Percentiles rank a stretch among this genome's conserved stretches.
Evolutionary conservation across 78 protist genomes (phyloP).

Genomic region (Dictyostelium intermedium): DNA sequence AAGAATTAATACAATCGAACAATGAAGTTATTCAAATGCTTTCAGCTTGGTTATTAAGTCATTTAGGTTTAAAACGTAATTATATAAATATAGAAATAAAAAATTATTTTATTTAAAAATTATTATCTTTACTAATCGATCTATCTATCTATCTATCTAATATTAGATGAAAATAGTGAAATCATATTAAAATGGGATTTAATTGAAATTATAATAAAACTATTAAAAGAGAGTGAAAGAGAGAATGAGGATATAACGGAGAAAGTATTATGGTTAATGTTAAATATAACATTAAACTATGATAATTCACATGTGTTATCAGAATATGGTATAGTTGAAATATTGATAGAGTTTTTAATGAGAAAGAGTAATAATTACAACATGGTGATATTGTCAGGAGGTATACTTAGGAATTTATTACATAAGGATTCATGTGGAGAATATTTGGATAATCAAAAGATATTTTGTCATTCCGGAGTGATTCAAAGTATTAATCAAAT

Average conservation of each 20-base stretch:
- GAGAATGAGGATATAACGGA: slow-evolving; percentile 66
- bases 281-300: slow-evolving; percentile 39
- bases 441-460: slow-evolving; percentile 59
- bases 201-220: neutral
- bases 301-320: slow-evolving; percentile 25
- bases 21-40: slow-evolving; percentile 75
- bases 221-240: neutral
- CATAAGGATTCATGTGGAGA: slow-evolving; percentile 75
- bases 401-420: slow-evolving; percentile 35
- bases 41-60: slow-evolving; percentile 67
- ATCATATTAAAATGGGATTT: slow-evolving; percentile 45
- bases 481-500: neutral
- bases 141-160: too few relatives aligned
- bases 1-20: slow-evolving; percentile 46
- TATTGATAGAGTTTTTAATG: slow-evolving; percentile 3
- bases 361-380: neutral
- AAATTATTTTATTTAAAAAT: neutral
- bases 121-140: too few relatives aligned
- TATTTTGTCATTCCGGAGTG: slow-evolving; percentile 42
- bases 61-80: slow-evolving; percentile 51
- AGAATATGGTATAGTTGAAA: slow-evolving; percentile 26
- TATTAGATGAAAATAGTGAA: slow-evolving; percentile 32
- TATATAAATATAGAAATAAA: too few relatives aligned
- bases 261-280: slow-evolving; percentile 54
- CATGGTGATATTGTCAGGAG: neutral